These are phyloP conservation scores for Rhytidiadelphus loreus DNA, from an alignment of 225 moss, liverwort and hornwort species.

Conservation along the genomic window DNA sequence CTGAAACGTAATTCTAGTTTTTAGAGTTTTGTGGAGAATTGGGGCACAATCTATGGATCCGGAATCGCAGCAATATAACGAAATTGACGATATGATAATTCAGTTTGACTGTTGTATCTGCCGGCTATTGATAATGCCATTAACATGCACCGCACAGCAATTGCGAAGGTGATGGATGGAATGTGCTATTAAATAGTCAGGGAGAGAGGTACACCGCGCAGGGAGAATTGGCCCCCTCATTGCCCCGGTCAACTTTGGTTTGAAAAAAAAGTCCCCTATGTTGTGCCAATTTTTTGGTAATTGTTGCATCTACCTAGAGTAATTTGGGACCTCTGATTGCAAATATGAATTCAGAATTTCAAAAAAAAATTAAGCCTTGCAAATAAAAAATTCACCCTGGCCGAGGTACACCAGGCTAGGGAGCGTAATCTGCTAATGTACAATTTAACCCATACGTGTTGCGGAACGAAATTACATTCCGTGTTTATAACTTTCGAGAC, in stretches of 20 bases:
- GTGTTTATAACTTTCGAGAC: background rate
- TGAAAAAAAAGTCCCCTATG: too few species aligned
- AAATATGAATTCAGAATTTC: too few species aligned
- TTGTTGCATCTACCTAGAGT: too few species aligned
- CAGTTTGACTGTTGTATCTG: background rate
- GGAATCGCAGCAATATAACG: background rate
- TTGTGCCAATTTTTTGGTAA: too few species aligned
- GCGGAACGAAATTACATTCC: background rate
- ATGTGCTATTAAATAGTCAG: background rate
- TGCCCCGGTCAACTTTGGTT: too few species aligned
- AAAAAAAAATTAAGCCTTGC: too few species aligned
- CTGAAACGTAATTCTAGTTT: background rate
- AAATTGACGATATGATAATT: background rate
- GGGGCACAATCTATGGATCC: background rate
- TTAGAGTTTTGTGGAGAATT: background rate
- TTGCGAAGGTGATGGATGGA: background rate
- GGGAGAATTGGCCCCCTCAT: too few species aligned
- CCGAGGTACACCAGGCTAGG: background rate
- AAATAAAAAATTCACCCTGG: too few species aligned
- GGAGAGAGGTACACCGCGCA: background rate
- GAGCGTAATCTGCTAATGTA: background rate
- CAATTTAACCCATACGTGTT: background rate
- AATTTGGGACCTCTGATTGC: too few species aligned
- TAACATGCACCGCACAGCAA: background rate
- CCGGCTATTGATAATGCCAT: background rate